Conservation (phyloP, 345 rosid species). For the Arabis alpina region DNA sequence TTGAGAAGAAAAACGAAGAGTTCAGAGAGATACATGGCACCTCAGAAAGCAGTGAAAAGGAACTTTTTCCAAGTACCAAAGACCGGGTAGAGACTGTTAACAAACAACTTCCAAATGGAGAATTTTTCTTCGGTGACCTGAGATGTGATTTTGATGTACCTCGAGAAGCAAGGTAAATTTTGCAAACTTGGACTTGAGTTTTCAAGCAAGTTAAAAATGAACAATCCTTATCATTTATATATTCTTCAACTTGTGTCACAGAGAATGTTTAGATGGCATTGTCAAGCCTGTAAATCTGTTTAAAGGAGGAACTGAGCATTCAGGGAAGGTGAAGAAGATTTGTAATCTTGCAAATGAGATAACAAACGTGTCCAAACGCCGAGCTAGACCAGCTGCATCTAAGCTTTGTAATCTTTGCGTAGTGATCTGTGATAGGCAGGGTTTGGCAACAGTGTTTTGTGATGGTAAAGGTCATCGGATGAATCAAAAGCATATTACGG, state of each 20-base stretch:
- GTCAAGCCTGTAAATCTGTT: slow-evolving; percentile 35
- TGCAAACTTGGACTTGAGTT: slow-evolving; percentile 3
- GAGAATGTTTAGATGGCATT: slow-evolving; percentile 45
- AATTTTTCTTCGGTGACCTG: slow-evolving; percentile 34
- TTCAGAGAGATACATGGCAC: slow-evolving; percentile 49
- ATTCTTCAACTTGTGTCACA: slow-evolving; percentile 19
- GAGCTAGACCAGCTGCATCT: neutral
- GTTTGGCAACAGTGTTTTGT: slow-evolving; percentile 20
- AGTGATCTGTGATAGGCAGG: slow-evolving; percentile 36
- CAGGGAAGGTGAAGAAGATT: neutral
- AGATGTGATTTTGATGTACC: slow-evolving; percentile 36
- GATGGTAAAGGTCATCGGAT: neutral
- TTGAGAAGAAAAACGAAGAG: slow-evolving; percentile 55
- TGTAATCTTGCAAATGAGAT: too few species aligned
- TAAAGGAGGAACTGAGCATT: slow-evolving; percentile 23
- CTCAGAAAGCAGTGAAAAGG: slow-evolving; percentile 46
- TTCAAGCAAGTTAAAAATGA: slow-evolving; percentile 10
- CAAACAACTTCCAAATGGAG: slow-evolving; percentile 28
- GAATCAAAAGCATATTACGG: neutral
- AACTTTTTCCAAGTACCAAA: slow-evolving; percentile 44
- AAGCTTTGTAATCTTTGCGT: slow-evolving; percentile 17
- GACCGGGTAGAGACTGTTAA: slow-evolving; percentile 47
- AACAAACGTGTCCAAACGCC: neutral
- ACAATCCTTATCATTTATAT: neutral
- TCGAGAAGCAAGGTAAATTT: slow-evolving; percentile 53